Evolutionary conservation across 1,139 yeast species (phyloP).

Genomic region (Hyphopichia burtonii): DNA sequence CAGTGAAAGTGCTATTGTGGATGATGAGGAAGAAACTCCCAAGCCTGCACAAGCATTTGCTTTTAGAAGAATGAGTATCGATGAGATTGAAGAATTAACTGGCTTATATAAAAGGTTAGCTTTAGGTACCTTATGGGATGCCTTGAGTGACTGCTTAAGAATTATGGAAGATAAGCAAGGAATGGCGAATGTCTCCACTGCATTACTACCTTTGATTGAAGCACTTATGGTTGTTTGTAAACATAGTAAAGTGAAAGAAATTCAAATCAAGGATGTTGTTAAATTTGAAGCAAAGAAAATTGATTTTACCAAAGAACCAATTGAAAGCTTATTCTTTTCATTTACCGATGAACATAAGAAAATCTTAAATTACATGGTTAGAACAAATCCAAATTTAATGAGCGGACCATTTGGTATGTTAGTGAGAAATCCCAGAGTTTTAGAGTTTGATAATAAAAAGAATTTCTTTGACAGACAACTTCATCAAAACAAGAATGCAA

Average conservation of each 20-base stretch:
- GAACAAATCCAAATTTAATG: conserved; percentile 90
- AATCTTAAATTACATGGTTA: conserved; percentile 87
- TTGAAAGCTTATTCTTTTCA: conserved; percentile 76
- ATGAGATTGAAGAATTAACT: conserved; percentile 51
- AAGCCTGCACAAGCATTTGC: background rate
- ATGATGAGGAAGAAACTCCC: conserved; percentile 15
- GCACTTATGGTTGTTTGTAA: conserved; percentile 94
- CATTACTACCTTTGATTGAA: conserved; percentile 83
- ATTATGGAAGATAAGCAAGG: conserved; percentile 51
- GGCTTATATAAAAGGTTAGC: conserved; percentile 64
- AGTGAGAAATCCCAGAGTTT: conserved; percentile 82
- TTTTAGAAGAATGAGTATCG: conserved; percentile 9
- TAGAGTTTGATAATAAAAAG: conserved; percentile 93
- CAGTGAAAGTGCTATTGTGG: conserved; percentile 9
- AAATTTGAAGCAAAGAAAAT: conserved; percentile 58
- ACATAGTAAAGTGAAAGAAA: conserved; percentile 71
- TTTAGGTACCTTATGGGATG: conserved; percentile 82
- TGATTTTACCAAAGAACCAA: conserved; percentile 73
- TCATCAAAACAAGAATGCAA: conserved; percentile 46
- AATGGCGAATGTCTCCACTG: conserved; percentile 70
- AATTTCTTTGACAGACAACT: conserved; percentile 78
- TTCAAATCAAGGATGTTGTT: conserved; percentile 58
- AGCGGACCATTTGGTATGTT: conserved; percentile 94
- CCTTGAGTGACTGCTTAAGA: conserved; percentile 73
- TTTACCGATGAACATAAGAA: conserved; percentile 91